Conservation (phyloP, 1,284 basidiomycete species). For the Cryptococcus jaspeensis region DNA sequence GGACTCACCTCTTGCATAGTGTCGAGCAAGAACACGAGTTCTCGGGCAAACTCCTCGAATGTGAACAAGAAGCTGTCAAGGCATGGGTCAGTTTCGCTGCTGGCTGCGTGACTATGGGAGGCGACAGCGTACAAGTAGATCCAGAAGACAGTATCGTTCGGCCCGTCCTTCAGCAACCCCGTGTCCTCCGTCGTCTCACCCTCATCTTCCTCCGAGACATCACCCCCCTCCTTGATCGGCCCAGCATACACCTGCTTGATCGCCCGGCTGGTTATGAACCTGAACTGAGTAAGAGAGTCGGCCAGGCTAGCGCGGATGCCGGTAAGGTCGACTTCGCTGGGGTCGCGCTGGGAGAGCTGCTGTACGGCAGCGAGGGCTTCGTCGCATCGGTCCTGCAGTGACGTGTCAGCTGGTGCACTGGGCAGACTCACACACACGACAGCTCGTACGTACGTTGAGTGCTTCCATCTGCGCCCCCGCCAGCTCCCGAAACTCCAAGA, state of each 20-base stretch:
- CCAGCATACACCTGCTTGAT: constrained; percentile 69
- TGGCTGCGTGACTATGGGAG: constrained; percentile 3
- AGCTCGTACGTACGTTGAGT: constrained; percentile 68
- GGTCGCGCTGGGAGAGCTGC: constrained; percentile 15
- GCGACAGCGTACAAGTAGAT: constrained; percentile 74
- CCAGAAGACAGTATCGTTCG: constrained; percentile 66
- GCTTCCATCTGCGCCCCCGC: constrained; percentile 73
- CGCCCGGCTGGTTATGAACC: constrained; percentile 66
- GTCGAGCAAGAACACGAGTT: constrained; percentile 75
- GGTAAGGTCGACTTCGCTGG: constrained; percentile 56
- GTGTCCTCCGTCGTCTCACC: background rate
- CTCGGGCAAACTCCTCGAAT: constrained; percentile 82
- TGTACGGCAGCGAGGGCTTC: constrained; percentile 46
- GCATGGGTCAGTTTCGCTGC: constrained; percentile 24
- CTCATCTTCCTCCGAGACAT: constrained; percentile 1
- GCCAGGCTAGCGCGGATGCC: constrained; percentile 67
- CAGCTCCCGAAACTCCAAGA: constrained; percentile 78
- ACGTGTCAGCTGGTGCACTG: too few species aligned
- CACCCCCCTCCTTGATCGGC: constrained; percentile 41
- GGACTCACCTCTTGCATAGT: constrained; percentile 63
- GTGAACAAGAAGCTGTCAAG: constrained; percentile 87
- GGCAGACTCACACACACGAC: too few species aligned
- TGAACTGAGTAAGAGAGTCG: constrained; percentile 66
- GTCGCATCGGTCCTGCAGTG: constrained; percentile 34
- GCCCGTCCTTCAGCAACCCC: constrained; percentile 23